These are phyloP conservation scores for Pholiota adiposa DNA, from an alignment of 1,284 basidiomycete genomes.

Conservation along the genomic window DNA sequence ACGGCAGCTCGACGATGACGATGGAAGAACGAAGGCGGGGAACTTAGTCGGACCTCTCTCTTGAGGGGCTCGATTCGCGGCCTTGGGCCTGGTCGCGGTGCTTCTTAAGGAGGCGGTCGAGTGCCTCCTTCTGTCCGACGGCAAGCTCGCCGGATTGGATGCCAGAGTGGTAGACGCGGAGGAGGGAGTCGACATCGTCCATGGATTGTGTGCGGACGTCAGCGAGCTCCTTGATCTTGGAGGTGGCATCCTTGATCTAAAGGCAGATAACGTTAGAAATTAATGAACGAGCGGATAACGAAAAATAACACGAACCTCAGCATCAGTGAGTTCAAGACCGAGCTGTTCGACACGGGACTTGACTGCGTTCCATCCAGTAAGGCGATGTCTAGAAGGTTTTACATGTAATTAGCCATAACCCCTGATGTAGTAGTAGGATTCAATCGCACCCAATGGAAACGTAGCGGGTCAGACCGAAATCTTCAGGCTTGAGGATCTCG, in stretches of 20 bases:
- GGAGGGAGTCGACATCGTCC: slow-evolving; percentile 98
- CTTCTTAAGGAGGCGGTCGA: slow-evolving; percentile 80
- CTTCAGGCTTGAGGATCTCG: slow-evolving; percentile 96
- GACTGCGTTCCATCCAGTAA: slow-evolving; percentile 99
- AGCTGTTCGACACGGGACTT: slow-evolving; percentile 99
- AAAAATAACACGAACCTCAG: slow-evolving; percentile 55
- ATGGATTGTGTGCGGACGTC: slow-evolving; percentile 98
- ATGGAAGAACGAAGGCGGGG: neutral
- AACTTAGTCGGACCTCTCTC: slow-evolving; percentile 22
- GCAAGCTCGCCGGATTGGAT: slow-evolving; percentile 87
- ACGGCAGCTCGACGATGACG: neutral
- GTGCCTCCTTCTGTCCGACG: slow-evolving; percentile 86
- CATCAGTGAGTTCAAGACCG: slow-evolving; percentile 84
- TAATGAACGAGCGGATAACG: neutral
- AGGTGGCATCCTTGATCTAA: slow-evolving; percentile 95
- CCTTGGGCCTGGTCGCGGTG: slow-evolving; percentile 60
- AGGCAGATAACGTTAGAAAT: slow-evolving; percentile 9
- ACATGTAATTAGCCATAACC: neutral
- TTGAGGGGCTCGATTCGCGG: slow-evolving; percentile 30
- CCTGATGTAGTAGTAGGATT: neutral
- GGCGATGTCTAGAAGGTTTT: slow-evolving; percentile 66
- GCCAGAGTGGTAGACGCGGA: slow-evolving; percentile 93
- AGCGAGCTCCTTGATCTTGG: slow-evolving; percentile 99
- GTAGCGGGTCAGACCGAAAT: slow-evolving; percentile 97
- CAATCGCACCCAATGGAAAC: slow-evolving; percentile 88